Evolutionary conservation across 306 rosid species (phyloP), one percentile per base, ranked within the genome.

Genomic region (Vigna radiata): DNA sequence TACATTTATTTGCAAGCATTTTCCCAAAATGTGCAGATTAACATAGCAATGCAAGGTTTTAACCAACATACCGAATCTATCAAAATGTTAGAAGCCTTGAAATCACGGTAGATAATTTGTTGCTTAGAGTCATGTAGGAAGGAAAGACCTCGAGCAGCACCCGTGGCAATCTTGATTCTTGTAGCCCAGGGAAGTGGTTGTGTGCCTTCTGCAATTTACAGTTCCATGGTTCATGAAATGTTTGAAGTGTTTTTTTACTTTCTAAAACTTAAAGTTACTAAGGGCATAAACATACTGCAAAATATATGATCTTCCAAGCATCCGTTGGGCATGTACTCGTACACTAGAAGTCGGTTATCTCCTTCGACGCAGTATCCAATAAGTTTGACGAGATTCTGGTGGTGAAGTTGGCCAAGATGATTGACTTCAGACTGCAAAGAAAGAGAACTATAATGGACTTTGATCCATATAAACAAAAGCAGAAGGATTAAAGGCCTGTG

Each of bases 251-350:
- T 55, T 29, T 33, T 55, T 29, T 18, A 41, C 13, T 75, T 41
- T 67, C 23, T 39, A 13, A 78, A 58, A 77, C 75, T 14, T 6
- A 50, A 71, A 36, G 50, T 6, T 44, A 54, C 44, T 41, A 67
- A 62, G 44, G 29, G 70, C 65, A 73, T 44, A 27, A 43, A 86
- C 96, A 78, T 89, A 94, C 98, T 92, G 76, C 85, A 76, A 83
- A 91, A 94, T 50, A 94, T 88, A 90, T 94, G 97, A 82, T 94
- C 85, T 81, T 94, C 98, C 84, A 94, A 83, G 84, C 97, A 83
- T 74, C 97, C 88, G 21, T 91, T 89, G 0, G 96, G 89, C 98
- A 94, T 71, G 89, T 88, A 89, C 86, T 94, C 96, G 14, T 94
- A 92, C 49, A 94, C 98, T 82, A 94, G 84, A 84, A 94, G 95